Evolutionary conservation across 768 basidiomycete genomes (phyloP).

Genomic region (Cyclocybe aegerita): DNA sequence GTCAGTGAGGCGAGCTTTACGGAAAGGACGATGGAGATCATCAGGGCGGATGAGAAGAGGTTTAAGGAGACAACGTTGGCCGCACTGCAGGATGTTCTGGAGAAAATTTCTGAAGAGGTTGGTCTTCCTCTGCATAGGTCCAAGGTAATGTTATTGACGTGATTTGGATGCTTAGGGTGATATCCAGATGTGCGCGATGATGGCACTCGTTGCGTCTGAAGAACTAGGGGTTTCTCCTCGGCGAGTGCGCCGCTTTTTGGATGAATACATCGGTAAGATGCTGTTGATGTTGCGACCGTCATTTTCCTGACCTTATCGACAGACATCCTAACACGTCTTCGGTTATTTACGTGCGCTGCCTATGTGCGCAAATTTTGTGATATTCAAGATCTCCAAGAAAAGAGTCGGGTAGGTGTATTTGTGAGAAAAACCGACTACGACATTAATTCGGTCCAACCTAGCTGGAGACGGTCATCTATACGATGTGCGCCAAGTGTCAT

Average conservation of each 20-base stretch:
- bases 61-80: slow-evolving; percentile 57
- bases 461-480: slow-evolving; percentile 74
- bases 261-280: slow-evolving; percentile 69
- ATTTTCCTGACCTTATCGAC: neutral
- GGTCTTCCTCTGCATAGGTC: slow-evolving; percentile 1
- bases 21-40: slow-evolving; percentile 40
- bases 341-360: slow-evolving; percentile 65
- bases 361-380: slow-evolving; percentile 69
- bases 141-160: neutral
- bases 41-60: slow-evolving; percentile 48
- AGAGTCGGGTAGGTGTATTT: slow-evolving; percentile 48
- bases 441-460: slow-evolving; percentile 23
- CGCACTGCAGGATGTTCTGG: slow-evolving; percentile 53
- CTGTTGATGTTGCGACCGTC: neutral
- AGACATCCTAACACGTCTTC: slow-evolving; percentile 67
- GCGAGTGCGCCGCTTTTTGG: slow-evolving; percentile 54
- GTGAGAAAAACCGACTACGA: neutral
- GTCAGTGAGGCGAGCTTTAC: slow-evolving; percentile 14
- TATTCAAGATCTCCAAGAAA: slow-evolving; percentile 47
- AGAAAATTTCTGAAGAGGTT: slow-evolving; percentile 65
- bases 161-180: slow-evolving; percentile 54
- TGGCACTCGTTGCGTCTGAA: slow-evolving; percentile 57
- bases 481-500: slow-evolving; percentile 65
- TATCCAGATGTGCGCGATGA: slow-evolving; percentile 76
- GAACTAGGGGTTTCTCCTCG: slow-evolving; percentile 52